Percentiles rank a stretch among this genome's conserved stretches.
Evolutionary conservation across 768 basidiomycete genomes (phyloP).

Genomic region (Pholiota molesta): DNA sequence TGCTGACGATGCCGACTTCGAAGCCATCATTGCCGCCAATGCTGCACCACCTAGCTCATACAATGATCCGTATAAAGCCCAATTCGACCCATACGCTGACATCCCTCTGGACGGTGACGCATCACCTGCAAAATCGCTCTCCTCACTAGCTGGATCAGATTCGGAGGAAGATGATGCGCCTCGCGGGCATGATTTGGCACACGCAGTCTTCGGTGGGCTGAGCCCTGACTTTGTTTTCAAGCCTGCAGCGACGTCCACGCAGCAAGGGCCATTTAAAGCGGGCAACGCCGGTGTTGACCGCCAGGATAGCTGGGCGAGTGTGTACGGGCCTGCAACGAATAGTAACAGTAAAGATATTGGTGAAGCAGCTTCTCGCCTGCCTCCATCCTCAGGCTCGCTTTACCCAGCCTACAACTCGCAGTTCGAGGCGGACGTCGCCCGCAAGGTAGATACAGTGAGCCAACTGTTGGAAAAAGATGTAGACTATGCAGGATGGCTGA

Average conservation of each 20-base stretch:
- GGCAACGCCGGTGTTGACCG: conserved; percentile 4
- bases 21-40: conserved; percentile 18
- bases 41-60: conserved; percentile 11
- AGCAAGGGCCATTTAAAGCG: conserved; percentile 16
- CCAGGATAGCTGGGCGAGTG: conserved; percentile 28
- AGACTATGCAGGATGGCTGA: conserved; percentile 54
- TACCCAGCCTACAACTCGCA: conserved; percentile 45
- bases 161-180: conserved; percentile 27
- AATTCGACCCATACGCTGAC: conserved; percentile 18
- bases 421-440: conserved; percentile 49
- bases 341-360: neutral
- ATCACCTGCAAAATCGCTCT: conserved; percentile 37
- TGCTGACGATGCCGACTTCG: conserved; percentile 5
- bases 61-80: neutral
- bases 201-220: neutral
- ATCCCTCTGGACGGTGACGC: conserved; percentile 13
- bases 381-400: neutral
- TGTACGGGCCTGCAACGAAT: conserved; percentile 16
- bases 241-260: conserved; percentile 38
- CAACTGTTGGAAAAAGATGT: conserved; percentile 61
- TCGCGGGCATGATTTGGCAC: conserved; percentile 1
- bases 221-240: conserved; percentile 27
- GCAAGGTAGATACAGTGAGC: conserved; percentile 53
- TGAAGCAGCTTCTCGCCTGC: neutral
- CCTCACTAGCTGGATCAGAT: conserved; percentile 36